Evolutionary conservation across 106 monocot species (phyloP).

Genomic region (Acorus calamus): DNA sequence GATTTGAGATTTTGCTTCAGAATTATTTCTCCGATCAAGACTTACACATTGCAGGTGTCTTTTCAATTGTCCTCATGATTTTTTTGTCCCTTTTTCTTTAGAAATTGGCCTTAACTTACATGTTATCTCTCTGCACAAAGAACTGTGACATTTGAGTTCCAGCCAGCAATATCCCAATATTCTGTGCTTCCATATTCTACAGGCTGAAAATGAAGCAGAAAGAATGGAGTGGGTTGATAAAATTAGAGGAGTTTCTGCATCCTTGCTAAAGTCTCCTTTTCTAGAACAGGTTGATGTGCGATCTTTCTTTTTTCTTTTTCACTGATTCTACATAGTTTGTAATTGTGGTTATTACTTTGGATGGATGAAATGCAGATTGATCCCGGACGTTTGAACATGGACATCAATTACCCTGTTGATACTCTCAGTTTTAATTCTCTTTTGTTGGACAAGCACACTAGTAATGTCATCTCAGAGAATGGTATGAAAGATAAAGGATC

Average conservation of each 20-base stretch:
- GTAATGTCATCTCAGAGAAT: slow-evolving; percentile 4
- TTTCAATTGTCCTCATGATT: neutral
- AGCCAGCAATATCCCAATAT: no score
- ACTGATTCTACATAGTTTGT: neutral
- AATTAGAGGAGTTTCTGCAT: slow-evolving; percentile 88
- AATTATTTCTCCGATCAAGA: slow-evolving; percentile 80
- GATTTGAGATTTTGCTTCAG: slow-evolving; percentile 94
- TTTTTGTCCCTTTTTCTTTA: slow-evolving; percentile 1
- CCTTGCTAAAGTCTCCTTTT: slow-evolving; percentile 66
- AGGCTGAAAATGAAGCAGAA: slow-evolving; percentile 84
- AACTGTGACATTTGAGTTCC: no score
- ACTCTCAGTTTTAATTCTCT: slow-evolving; percentile 11
- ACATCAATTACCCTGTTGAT: slow-evolving; percentile 6
- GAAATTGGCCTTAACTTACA: no score
- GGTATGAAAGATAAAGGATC: slow-evolving; percentile 10
- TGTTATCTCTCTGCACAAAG: neutral
- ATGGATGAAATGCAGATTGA: slow-evolving; percentile 18
- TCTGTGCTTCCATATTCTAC: slow-evolving; percentile 2
- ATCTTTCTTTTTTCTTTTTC: neutral
- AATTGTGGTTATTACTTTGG: neutral
- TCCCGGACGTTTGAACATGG: slow-evolving; percentile 14
- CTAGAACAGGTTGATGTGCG: slow-evolving; percentile 43
- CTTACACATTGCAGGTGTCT: slow-evolving; percentile 85
- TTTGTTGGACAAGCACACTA: slow-evolving; percentile 1
- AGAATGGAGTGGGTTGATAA: slow-evolving; percentile 90